Percentiles rank a stretch among this genome's conserved stretches.
These are phyloP conservation scores for Wallacemonas rigidus DNA, from an alignment of 208 protist species.

Conservation along the genomic window DNA sequence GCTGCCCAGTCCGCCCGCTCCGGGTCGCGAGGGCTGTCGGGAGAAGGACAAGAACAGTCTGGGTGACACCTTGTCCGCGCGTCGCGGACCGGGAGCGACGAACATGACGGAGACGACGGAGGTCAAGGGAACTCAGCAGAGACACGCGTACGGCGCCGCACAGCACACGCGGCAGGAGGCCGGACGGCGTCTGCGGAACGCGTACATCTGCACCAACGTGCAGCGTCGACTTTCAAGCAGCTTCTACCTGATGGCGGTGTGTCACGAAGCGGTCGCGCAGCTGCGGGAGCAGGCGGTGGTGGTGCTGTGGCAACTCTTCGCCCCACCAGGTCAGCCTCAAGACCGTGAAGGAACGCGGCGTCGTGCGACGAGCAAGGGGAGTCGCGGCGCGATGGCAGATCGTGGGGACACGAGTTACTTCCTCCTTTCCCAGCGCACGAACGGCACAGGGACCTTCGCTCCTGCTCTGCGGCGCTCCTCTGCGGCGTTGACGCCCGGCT, in stretches of 20 bases:
- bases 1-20: slow-evolving; percentile 3
- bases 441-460: not conserved
- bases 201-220: slow-evolving; percentile 21
- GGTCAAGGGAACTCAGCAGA: not conserved
- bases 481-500: slow-evolving; percentile 17
- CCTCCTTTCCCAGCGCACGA: not conserved
- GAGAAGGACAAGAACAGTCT: not conserved
- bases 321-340: not conserved
- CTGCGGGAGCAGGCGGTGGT: slow-evolving; percentile 20
- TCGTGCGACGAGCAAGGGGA: not conserved
- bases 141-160: not conserved
- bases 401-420: not conserved
- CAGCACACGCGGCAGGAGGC: slow-evolving; percentile 2
- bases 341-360: not conserved
- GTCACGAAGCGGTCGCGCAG: slow-evolving; percentile 28
- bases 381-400: not conserved
- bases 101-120: not conserved
- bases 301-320: slow-evolving; percentile 20
- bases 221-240: slow-evolving; percentile 24
- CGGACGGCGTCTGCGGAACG: slow-evolving; percentile 14
- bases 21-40: not conserved
- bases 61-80: not conserved
- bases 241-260: slow-evolving; percentile 34
- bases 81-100: not conserved
- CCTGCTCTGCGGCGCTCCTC: not conserved